Conservation (phyloP, 2,329 filamentous ascomycete genomes). For the Onygenales sp. region DNA sequence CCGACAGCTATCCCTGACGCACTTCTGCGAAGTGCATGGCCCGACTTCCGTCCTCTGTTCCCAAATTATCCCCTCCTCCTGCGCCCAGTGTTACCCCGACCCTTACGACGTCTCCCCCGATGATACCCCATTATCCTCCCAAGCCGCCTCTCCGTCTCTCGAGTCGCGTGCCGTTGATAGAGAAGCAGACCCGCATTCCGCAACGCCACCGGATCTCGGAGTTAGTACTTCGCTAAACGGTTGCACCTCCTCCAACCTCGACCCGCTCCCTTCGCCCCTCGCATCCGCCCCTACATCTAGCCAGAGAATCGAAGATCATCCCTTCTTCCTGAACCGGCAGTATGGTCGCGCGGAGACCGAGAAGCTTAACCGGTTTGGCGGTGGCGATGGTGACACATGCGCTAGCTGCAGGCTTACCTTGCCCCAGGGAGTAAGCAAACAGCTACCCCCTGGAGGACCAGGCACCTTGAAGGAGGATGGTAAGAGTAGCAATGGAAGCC, state of each 20-base stretch:
- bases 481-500: conserved; percentile 42
- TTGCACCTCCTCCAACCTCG: conserved; percentile 7
- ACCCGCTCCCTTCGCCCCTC: conserved; percentile 14
- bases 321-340: conserved; percentile 39
- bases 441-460: conserved; percentile 44
- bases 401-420: conserved; percentile 49
- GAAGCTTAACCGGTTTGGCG: conserved; percentile 32
- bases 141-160: conserved; percentile 17
- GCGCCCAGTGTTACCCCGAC: conserved; percentile 41
- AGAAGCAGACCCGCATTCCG: conserved; percentile 11
- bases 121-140: conserved; percentile 28
- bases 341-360: conserved; percentile 34
- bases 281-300: conserved; percentile 11
- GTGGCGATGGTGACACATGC: conserved; percentile 43
- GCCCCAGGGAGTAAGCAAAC: conserved; percentile 44
- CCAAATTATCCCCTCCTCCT: conserved; percentile 47
- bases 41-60: conserved; percentile 54
- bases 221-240: conserved; percentile 7
- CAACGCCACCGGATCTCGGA: conserved; percentile 5
- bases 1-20: conserved; percentile 48
- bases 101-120: conserved; percentile 30
- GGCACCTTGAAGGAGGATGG: conserved; percentile 42
- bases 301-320: conserved; percentile 39
- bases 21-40: conserved; percentile 55
- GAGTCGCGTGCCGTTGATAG: neutral